These are phyloP conservation scores for Claviceps monticola DNA, from an alignment of 2,329 filamentous ascomycete species.

Conservation along the genomic window DNA sequence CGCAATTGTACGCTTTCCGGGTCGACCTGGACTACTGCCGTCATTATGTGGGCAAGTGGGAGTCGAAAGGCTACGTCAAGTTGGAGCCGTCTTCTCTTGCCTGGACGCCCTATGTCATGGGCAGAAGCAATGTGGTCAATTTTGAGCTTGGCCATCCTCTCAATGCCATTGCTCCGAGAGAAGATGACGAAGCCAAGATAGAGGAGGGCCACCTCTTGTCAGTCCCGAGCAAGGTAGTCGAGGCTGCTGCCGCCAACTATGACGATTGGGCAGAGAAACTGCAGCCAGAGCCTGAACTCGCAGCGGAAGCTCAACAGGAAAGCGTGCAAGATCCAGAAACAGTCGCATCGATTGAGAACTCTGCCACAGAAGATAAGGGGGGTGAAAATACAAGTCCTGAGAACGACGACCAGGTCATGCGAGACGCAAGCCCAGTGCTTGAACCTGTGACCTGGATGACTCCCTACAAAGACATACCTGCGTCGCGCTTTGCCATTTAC, in stretches of 20 bases:
- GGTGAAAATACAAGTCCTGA: conserved; percentile 11
- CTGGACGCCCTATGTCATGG: conserved; percentile 98
- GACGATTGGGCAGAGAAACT: conserved; percentile 5
- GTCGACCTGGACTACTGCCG: conserved; percentile 76
- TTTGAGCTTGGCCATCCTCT: conserved; percentile 72
- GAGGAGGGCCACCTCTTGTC: conserved; percentile 15
- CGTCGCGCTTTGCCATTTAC: conserved; percentile 64
- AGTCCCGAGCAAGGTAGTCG: neutral
- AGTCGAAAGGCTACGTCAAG: conserved; percentile 74
- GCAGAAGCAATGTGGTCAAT: conserved; percentile 65
- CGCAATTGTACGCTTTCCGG: conserved; percentile 77
- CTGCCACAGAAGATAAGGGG: conserved; percentile 18
- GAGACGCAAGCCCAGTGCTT: conserved; percentile 10
- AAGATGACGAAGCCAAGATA: conserved; percentile 47
- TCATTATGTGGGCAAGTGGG: conserved; percentile 80
- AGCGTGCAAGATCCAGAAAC: conserved; percentile 11
- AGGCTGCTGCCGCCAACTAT: conserved; percentile 5
- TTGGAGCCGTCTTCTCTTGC: conserved; percentile 69
- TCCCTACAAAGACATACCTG: conserved; percentile 46
- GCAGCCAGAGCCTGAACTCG: conserved; percentile 1
- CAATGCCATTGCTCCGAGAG: conserved; percentile 75
- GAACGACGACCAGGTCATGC: conserved; percentile 15
- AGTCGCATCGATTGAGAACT: conserved; percentile 18
- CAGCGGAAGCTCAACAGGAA: neutral
- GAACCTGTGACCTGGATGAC: conserved; percentile 28